Base-by-base conservation (phyloP, 2,329 filamentous ascomycete species). In the Alternaria novae-zelandiae region DNA sequence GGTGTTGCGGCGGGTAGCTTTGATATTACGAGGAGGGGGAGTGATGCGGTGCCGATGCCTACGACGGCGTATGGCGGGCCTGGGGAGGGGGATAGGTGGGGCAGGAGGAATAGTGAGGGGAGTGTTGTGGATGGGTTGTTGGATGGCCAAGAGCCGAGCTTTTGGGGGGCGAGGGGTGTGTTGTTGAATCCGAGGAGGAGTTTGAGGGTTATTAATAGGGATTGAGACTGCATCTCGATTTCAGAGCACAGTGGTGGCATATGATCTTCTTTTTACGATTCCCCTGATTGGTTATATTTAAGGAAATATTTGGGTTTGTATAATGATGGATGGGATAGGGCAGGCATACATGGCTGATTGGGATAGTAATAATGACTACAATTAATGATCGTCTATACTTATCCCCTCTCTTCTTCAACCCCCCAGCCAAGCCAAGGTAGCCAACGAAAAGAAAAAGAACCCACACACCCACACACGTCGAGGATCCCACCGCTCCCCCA, bases 111-210 rank as follows among this genome's bases (percentile, higher is more conserved):
- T 20, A 84, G 82, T 41, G 79, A 79, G 8, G 80, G 75, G n/a
- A 86, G 83, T 64, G 84, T 83, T 61, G 82, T 80, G 43, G 88
- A 89, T 59, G 88, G 90, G 70, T 72, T 91, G 65, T 72, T 91
- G 15, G 83, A 82, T 4, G 88, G 87, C 0, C 84, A 89, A 64
- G 89, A 92, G 76, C 91, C 91, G 63, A 90, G 86, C 61, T 93
- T 92, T 79, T 88, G 91, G 77, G 90, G 83, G 2, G 75, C 79
- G n/a, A 77, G 66, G 57, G 80, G 86, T 54, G 89, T 91, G 26
- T 80, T 92, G 71, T 78, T 92, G 78, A 90, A 89, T 64, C 90
- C 90, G 21, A 83, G 89, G 72, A 82, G 90, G 73, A 91, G 89
- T 71, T 80, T 92, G 80, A 83, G 89, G 72, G 89, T 92, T 36